Evolutionary conservation across 1,284 basidiomycete genomes (phyloP).

Genomic region (Austroboletus sp.): DNA sequence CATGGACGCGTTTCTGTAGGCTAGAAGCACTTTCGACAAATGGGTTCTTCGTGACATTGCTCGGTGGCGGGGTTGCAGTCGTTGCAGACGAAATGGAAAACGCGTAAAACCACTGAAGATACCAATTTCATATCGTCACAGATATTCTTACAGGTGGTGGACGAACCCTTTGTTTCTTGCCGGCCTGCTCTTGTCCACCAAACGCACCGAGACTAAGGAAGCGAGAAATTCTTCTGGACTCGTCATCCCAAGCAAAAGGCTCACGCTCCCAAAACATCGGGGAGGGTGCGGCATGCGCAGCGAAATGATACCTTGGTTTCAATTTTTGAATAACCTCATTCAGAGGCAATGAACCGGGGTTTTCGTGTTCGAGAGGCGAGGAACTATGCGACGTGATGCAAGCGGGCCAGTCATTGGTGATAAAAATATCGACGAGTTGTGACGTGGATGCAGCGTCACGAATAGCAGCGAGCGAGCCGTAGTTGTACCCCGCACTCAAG

Average conservation of each 20-base stretch:
- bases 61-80: conserved; percentile 43
- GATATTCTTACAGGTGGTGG: background rate
- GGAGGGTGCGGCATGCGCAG: conserved; percentile 50
- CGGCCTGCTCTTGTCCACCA: conserved; percentile 50
- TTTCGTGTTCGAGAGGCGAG: conserved; percentile 41
- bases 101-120: conserved; percentile 67
- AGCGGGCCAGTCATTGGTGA: conserved; percentile 76
- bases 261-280: conserved; percentile 88
- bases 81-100: conserved; percentile 52
- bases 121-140: background rate
- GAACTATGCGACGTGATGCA: conserved; percentile 62
- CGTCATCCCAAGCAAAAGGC: conserved; percentile 78
- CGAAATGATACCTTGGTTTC: conserved; percentile 76
- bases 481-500: conserved; percentile 37
- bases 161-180: conserved; percentile 74
- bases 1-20: conserved; percentile 49
- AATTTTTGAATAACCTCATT: conserved; percentile 60
- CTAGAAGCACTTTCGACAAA: conserved; percentile 44
- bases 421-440: conserved; percentile 72
- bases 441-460: conserved; percentile 53
- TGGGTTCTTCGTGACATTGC: conserved; percentile 69
- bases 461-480: conserved; percentile 64
- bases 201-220: conserved; percentile 85
- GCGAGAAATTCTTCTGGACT: conserved; percentile 60
- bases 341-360: conserved; percentile 50